Base-by-base conservation (phyloP, 148 eudicot genomes). In the Diospyros lotus region DNA sequence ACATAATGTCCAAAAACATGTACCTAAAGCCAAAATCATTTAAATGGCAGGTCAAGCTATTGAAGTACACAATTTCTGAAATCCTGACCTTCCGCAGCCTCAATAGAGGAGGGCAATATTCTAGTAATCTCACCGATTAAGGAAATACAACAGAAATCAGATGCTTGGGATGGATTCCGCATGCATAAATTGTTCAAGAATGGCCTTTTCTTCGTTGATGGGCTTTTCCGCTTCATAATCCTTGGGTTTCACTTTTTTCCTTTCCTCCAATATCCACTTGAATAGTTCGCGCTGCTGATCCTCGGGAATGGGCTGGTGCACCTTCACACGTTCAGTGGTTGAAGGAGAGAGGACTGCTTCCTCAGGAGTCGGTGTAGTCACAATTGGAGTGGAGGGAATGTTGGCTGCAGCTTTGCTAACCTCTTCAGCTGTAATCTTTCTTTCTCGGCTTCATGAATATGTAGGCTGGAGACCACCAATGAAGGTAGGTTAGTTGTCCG, bases 231-330 rank as follows among this genome's bases (percentile, higher is more conserved):
- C 94, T 71, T 83, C 86, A 69, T 38, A 73, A 76, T 80, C 77
- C 58, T 50, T 80, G 55, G 89, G 90, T 72, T 88, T 86, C 8
- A 80, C 56, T 81, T 83, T 89, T 76, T 90, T 84, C 80, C 85
- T 88, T 87, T 89, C 94, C 64, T 86, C 88, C 73, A 91, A 73
- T 17, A 91, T 84, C 96, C 97, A 94, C 78, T 89, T 77, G 73
- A 90, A 88, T 39, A 91, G 75, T 59, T 90, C 89, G 41, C 86
- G 90, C 72, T 91, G 91, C 69, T 83, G 88, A 63, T 84, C 89
- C 46, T 86, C 92, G n/a, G 88, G 82, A 55, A 88, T 66, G 58
- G 93, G 91, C 12, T 82, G 82, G 51, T 46, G 72, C 78, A 76
- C 80, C 76, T 80, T 87, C 73, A 83, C 87, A 66, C 91, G 90